Base-by-base conservation (phyloP, 208 protist species). In the Acanthamoeba triangularis region DNA sequence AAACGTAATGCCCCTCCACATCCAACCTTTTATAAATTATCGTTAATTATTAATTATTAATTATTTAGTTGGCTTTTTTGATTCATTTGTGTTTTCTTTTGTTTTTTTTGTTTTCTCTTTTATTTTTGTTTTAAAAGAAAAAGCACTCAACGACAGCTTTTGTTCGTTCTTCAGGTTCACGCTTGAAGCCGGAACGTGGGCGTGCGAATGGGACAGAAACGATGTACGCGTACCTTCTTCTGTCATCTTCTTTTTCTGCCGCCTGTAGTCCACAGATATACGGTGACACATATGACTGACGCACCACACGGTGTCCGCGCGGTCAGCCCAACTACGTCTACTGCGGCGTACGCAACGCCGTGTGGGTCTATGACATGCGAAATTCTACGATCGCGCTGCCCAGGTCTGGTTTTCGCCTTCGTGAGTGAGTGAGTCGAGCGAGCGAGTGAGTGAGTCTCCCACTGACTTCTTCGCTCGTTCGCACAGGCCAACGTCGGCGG, bases 331-430 rank as follows among this genome's bases (percentile, higher is more conserved):
- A 82, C 41, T 82, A 54, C 41, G 2, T 82, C 4, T 82, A 82
- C 30, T 82, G 74, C 41, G 74, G 74, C 25, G 74, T 82, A 13
- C 74, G 74, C 37, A 82, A 82, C 11, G 33, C 74, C 8, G n/a
- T 82, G 74, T 82, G 74, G n/a, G 74, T 82, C 20, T 82, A 54
- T 13, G 74, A 82, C 74, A 41, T 82, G 23, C 74, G 74, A 35
- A 82, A 82, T 18, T 20, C 74, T 28, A 35, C 74, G 7, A 35
- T 30, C 14, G 37, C 74, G 6, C 74, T 82, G 0, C 35, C 41
- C 4, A 18, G 74, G 74, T 49, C 61, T 7, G 61, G 16, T 67
- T n/a, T 67, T 1, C 2, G 28, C 61, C 3, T 67, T 1, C 61
- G 16, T 28, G 61, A 61, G 54, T 13, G 54, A 61, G 16, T 25